These are phyloP conservation scores for Penicillium turbatum DNA, from an alignment of 495 filamentous ascomycete genomes.

Conservation along the genomic window DNA sequence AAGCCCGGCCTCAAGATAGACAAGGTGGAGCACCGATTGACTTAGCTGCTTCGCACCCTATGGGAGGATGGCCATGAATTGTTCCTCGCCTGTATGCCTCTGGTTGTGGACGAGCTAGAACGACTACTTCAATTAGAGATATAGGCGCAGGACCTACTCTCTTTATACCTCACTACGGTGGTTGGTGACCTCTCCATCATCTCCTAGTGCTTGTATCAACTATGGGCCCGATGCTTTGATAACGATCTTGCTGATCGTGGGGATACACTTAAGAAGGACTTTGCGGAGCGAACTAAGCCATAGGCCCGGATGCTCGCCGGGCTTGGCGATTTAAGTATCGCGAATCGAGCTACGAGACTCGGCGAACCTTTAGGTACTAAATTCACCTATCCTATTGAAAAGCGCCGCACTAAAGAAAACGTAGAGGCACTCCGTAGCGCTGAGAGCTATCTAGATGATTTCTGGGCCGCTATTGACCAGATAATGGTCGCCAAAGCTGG, in stretches of 20 bases:
- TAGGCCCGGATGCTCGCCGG: constrained; percentile 11
- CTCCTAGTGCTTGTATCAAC: constrained; percentile 39
- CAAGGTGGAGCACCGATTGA: constrained; percentile 16
- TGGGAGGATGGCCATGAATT: constrained; percentile 23
- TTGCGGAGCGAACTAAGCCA: constrained; percentile 4
- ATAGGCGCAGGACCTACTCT: constrained; percentile 33
- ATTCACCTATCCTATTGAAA: constrained; percentile 49
- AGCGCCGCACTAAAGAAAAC: constrained; percentile 42
- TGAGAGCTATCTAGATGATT: constrained; percentile 45
- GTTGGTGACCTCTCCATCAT: constrained; percentile 45
- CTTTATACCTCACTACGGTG: constrained; percentile 24
- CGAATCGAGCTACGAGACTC: constrained; percentile 7
- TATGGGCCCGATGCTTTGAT: constrained; percentile 44
- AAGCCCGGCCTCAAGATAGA: constrained; percentile 8
- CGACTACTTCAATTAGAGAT: constrained; percentile 36
- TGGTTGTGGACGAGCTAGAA: constrained; percentile 45
- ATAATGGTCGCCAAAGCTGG: background rate
- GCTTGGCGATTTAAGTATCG: constrained; percentile 7
- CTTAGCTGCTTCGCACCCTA: constrained; percentile 32
- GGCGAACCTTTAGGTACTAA: constrained; percentile 25
- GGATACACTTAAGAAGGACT: constrained; percentile 29
- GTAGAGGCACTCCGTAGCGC: constrained; percentile 39
- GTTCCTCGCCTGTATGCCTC: constrained; percentile 16
- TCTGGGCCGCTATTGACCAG: constrained; percentile 37
- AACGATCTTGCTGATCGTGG: constrained; percentile 11